A percentile compares a stretch with the other conserved stretches of the same genome.
Conservation (phyloP, 2,329 filamentous ascomycete genomes). For the Plectosphaerella sp. region DNA sequence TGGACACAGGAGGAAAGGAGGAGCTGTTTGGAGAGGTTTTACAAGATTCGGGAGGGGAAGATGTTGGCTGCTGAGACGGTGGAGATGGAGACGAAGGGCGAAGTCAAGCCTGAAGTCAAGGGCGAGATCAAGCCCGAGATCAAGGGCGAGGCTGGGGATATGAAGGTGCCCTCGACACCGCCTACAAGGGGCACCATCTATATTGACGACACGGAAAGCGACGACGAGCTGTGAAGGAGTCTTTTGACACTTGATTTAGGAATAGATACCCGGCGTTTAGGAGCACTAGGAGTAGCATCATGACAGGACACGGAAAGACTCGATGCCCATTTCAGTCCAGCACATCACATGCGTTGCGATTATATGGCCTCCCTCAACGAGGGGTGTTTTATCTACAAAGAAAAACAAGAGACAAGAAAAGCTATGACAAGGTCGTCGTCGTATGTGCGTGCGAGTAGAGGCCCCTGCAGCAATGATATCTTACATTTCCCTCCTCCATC, state of each 20-base stretch:
- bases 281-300: not conserved
- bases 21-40: constrained; percentile 77
- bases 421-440: not conserved
- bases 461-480: no score
- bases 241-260: not conserved
- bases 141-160: not conserved
- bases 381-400: not conserved
- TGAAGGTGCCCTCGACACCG: constrained; percentile 3
- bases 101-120: constrained; percentile 12
- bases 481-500: not conserved
- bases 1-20: constrained; percentile 83
- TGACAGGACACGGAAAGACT: no score
- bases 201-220: constrained; percentile 31
- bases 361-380: no score
- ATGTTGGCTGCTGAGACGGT: constrained; percentile 28
- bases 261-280: not conserved
- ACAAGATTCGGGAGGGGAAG: constrained; percentile 58
- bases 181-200: constrained; percentile 24
- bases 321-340: no score
- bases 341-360: no score
- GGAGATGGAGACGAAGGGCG: constrained; percentile 5
- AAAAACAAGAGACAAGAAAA: not conserved
- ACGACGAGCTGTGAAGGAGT: constrained; percentile 7
- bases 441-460: no score
- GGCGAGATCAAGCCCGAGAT: constrained; percentile 3